Percentiles rank a stretch among this genome's conserved stretches.
Conservation (phyloP, 1,284 basidiomycete genomes). For the Apiotrichum akiyoshidainum region DNA sequence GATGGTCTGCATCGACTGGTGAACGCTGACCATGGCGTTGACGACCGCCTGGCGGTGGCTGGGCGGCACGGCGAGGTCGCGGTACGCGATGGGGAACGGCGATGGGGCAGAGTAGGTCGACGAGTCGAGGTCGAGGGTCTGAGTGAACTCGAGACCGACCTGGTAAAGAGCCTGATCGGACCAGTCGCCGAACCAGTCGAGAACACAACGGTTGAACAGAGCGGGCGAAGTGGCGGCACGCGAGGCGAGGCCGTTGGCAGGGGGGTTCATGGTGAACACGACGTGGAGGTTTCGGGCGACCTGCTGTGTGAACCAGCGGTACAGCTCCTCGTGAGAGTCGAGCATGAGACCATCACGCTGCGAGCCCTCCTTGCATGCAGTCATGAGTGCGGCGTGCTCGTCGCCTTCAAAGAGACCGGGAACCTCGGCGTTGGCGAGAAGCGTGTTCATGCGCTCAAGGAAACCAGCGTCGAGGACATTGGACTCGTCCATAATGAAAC, state of each 20-base stretch:
- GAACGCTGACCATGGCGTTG: conserved; percentile 90
- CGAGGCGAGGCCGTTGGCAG: conserved; percentile 88
- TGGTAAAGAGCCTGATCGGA: conserved; percentile 95
- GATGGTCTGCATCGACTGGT: conserved; percentile 83
- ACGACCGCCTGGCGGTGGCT: conserved; percentile 71
- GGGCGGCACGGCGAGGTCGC: conserved; percentile 74
- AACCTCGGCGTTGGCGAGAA: conserved; percentile 98
- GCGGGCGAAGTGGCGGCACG: conserved; percentile 96
- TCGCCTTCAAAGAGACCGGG: conserved; percentile 98
- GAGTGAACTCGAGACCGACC: conserved; percentile 92
- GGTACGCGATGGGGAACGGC: conserved; percentile 83
- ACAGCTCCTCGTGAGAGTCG: conserved; percentile 94
- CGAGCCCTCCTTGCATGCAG: conserved; percentile 96
- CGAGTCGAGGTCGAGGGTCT: conserved; percentile 82
- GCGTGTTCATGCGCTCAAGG: conserved; percentile 97
- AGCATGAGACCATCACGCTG: conserved; percentile 97
- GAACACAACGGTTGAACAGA: conserved; percentile 94
- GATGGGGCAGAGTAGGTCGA: conserved; percentile 71
- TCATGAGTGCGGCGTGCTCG: conserved; percentile 94
- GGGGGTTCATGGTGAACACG: conserved; percentile 99
- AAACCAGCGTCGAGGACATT: conserved; percentile 98
- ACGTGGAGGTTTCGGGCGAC: conserved; percentile 95
- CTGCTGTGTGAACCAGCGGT: conserved; percentile 95
- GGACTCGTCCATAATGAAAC: conserved; percentile 99
- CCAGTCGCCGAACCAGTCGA: conserved; percentile 99